A percentile compares a stretch with the other conserved stretches of the same genome.
Conservation (phyloP, 208 protist genomes). For the Phytomonas sp. region DNA sequence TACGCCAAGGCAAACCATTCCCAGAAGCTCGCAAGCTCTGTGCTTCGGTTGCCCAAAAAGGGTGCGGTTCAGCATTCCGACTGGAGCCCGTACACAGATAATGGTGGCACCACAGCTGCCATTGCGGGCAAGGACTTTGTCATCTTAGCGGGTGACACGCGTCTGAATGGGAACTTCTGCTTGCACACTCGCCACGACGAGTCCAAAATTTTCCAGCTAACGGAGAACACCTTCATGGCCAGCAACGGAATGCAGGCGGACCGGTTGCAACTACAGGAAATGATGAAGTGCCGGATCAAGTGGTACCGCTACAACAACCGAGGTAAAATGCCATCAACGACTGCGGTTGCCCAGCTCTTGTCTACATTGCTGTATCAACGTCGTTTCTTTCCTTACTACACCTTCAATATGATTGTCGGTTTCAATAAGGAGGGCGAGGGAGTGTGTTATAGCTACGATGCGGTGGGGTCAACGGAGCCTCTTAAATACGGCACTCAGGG, state of each 20-base stretch:
- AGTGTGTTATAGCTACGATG: slow-evolving; percentile 97
- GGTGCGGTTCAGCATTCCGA: slow-evolving; percentile 60
- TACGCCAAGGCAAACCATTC: slow-evolving; percentile 64
- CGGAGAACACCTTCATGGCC: slow-evolving; percentile 87
- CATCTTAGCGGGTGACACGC: slow-evolving; percentile 96
- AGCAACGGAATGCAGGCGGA: slow-evolving; percentile 97
- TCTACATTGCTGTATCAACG: slow-evolving; percentile 96
- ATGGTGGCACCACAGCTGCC: slow-evolving; percentile 93
- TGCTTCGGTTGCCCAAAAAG: slow-evolving; percentile 56
- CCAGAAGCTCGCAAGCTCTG: slow-evolving; percentile 65
- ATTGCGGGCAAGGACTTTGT: slow-evolving; percentile 96
- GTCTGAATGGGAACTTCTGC: slow-evolving; percentile 95
- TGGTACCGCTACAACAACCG: slow-evolving; percentile 94
- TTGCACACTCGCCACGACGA: slow-evolving; percentile 91
- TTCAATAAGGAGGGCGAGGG: slow-evolving; percentile 92
- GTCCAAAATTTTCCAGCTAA: slow-evolving; percentile 94
- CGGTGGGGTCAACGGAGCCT: slow-evolving; percentile 95
- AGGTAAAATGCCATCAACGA: slow-evolving; percentile 84
- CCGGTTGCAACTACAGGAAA: slow-evolving; percentile 92
- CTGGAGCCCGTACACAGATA: slow-evolving; percentile 92
- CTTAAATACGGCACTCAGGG: slow-evolving; percentile 90
- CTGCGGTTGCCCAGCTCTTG: slow-evolving; percentile 94
- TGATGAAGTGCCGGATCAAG: slow-evolving; percentile 88
- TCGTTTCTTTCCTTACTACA: slow-evolving; percentile 99
- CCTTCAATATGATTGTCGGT: slow-evolving; percentile 97